These are phyloP conservation scores for Aspergillus ostianus DNA, from an alignment of 495 filamentous ascomycete genomes.

Conservation along the genomic window DNA sequence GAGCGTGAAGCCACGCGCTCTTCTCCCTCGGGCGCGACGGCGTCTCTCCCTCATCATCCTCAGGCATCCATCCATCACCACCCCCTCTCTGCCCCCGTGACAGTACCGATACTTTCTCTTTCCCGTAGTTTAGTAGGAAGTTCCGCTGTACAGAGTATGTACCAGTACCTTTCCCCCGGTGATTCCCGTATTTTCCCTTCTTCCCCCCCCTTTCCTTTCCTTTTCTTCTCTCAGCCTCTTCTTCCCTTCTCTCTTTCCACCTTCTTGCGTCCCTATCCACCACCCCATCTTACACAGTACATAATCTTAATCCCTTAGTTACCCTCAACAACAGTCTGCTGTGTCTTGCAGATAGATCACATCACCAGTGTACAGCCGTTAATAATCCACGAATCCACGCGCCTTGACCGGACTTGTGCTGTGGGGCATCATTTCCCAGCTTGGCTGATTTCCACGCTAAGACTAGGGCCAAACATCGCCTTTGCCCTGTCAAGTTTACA, in stretches of 20 bases:
- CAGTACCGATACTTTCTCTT: conserved; percentile 23
- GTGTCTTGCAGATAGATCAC: neutral
- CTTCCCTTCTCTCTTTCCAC: neutral
- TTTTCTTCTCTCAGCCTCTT: neutral
- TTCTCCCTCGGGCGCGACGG: conserved; percentile 24
- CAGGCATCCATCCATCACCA: conserved; percentile 15
- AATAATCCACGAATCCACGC: conserved; percentile 30
- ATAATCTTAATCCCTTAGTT: conserved; percentile 8
- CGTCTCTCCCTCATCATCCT: conserved; percentile 17
- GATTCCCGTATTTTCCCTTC: conserved; percentile 7
- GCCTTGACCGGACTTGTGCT: conserved; percentile 31
- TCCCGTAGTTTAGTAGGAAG: neutral
- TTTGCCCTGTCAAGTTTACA: conserved; percentile 42
- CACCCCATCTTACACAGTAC: conserved; percentile 6
- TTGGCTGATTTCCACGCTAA: conserved; percentile 47
- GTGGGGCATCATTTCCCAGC: conserved; percentile 38
- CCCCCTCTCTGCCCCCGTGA: conserved; percentile 15
- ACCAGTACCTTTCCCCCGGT: conserved; percentile 6
- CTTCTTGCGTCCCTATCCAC: conserved; percentile 7
- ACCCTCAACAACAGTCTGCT: too few species aligned
- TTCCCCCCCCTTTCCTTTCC: conserved; percentile 5
- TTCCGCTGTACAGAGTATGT: neutral
- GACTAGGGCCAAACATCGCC: conserved; percentile 50
- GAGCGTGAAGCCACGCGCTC: conserved; percentile 18
- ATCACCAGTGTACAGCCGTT: conserved; percentile 11